Percentiles rank a stretch among this genome's conserved stretches.
Conservation (phyloP, 805 yeast species). For the Yamadazyma paraphyllophila region DNA sequence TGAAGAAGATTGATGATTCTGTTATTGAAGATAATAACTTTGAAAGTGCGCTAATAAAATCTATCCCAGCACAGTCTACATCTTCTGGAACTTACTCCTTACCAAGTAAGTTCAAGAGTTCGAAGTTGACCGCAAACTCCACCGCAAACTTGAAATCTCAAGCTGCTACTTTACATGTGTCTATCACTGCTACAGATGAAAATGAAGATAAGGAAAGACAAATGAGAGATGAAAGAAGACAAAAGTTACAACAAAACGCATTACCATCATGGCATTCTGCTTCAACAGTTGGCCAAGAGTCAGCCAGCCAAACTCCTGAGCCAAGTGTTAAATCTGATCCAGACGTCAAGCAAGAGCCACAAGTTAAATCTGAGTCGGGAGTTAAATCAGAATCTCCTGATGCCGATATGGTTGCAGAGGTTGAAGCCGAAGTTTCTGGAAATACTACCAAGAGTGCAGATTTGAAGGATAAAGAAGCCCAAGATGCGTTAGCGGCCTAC, state of each 20-base stretch:
- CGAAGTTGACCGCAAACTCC: conserved; percentile 26
- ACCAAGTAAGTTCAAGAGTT: conserved; percentile 40
- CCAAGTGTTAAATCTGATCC: conserved; percentile 13
- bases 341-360: conserved; percentile 16
- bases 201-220: conserved; percentile 62
- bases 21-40: conserved; percentile 40
- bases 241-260: conserved; percentile 83
- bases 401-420: conserved; percentile 1
- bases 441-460: conserved; percentile 24
- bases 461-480: conserved; percentile 61
- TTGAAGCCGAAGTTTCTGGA: conserved; percentile 15
- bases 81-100: conserved; percentile 69
- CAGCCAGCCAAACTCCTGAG: conserved; percentile 26
- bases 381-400: conserved; percentile 7
- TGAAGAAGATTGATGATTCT: conserved; percentile 53
- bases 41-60: conserved; percentile 61
- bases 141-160: conserved; percentile 51
- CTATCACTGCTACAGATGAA: conserved; percentile 85
- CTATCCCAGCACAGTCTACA: conserved; percentile 79
- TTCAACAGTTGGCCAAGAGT: conserved; percentile 77
- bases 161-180: conserved; percentile 88
- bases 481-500: conserved; percentile 64
- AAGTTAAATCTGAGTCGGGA: conserved; percentile 17
- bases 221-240: conserved; percentile 66
- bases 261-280: conserved; percentile 95